Conservation (phyloP, 1,284 basidiomycete species). For the Cryptococcus sp. region DNA sequence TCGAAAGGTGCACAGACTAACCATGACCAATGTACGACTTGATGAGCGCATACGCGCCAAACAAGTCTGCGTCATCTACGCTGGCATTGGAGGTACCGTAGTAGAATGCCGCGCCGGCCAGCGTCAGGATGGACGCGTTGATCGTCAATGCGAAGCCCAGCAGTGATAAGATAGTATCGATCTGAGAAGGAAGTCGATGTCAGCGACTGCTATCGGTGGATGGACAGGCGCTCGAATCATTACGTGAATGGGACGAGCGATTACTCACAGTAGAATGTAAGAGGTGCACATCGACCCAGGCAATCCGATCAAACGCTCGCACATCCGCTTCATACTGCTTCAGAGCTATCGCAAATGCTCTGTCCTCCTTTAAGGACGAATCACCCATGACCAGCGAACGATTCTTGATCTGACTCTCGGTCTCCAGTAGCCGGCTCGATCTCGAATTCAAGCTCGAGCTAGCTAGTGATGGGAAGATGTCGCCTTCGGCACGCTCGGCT, state of each 20-base stretch:
- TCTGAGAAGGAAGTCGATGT: constrained; percentile 13
- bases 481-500: neutral
- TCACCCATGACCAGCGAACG: constrained; percentile 5
- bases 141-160: constrained; percentile 83
- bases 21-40: constrained; percentile 66
- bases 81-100: constrained; percentile 55
- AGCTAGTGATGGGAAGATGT: neutral
- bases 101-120: constrained; percentile 70
- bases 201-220: neutral
- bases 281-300: constrained; percentile 73
- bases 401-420: constrained; percentile 5
- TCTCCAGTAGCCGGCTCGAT: neutral
- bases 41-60: constrained; percentile 78
- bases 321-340: constrained; percentile 60
- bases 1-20: constrained; percentile 45
- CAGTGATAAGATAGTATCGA: constrained; percentile 57
- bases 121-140: constrained; percentile 70
- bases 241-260: neutral
- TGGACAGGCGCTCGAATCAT: neutral
- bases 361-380: constrained; percentile 18
- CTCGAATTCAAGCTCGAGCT: neutral
- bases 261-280: constrained; percentile 66
- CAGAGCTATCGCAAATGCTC: constrained; percentile 27
- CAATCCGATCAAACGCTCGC: constrained; percentile 63
- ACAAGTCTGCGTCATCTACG: constrained; percentile 67